These are phyloP conservation scores for Chondrostereum purpureum DNA, from an alignment of 1,284 basidiomycete genomes.

Conservation along the genomic window DNA sequence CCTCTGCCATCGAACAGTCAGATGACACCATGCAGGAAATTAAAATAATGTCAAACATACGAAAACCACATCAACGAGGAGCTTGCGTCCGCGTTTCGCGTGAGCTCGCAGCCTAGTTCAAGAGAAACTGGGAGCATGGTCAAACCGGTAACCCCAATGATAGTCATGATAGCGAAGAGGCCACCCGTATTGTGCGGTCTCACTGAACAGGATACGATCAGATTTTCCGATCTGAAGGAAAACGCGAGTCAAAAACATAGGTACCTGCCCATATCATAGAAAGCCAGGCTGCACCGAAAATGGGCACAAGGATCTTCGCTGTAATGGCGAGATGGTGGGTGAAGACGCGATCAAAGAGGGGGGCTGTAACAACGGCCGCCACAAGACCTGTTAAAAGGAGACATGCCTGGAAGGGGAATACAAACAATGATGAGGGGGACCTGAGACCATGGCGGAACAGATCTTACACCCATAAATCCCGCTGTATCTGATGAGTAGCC, in stretches of 20 bases:
- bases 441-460: neutral
- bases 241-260: slow-evolving; percentile 16
- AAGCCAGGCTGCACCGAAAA: slow-evolving; percentile 58
- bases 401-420: slow-evolving; percentile 33
- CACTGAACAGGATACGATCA: slow-evolving; percentile 31
- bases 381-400: slow-evolving; percentile 65
- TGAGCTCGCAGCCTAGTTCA: slow-evolving; percentile 71
- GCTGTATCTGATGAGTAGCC: slow-evolving; percentile 61
- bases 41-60: too few species aligned
- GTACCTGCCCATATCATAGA: slow-evolving; percentile 72
- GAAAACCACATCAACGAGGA: slow-evolving; percentile 68
- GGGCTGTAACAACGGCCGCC: slow-evolving; percentile 57
- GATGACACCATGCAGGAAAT: slow-evolving; percentile 1
- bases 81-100: slow-evolving; percentile 69
- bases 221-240: neutral
- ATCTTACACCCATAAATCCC: slow-evolving; percentile 59
- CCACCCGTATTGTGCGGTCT: slow-evolving; percentile 50
- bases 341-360: slow-evolving; percentile 72
- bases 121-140: slow-evolving; percentile 68
- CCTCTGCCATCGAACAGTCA: slow-evolving; percentile 48
- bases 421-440: too few species aligned
- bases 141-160: slow-evolving; percentile 60
- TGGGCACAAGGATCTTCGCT: slow-evolving; percentile 52
- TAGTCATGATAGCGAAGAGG: slow-evolving; percentile 57
- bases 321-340: slow-evolving; percentile 61